Base-by-base conservation (phyloP, 1,284 basidiomycete genomes). In the Pterulicium gracile region DNA sequence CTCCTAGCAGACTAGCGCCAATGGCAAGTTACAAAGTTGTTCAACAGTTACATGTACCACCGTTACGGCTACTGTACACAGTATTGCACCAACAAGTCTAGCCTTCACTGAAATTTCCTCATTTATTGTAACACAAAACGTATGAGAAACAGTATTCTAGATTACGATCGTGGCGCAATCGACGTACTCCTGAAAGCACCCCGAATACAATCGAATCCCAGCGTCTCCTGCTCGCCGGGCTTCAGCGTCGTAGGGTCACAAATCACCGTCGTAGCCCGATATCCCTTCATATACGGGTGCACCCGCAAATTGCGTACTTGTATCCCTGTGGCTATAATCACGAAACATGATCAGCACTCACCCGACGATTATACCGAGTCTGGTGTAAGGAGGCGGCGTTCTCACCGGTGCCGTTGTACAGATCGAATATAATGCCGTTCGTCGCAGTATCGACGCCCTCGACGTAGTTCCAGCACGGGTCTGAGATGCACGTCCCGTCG, bases 181-280 rank as follows among this genome's bases (percentile, higher is more conserved):
- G n/a, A 2, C 18, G 61, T 61, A 2, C 47, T 51, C 13, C 50
- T 45, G 14, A 60, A 64, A 1, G 62, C 58, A 3, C 67, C 66
- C 45, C 59, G 57, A n/a, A 53, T 45, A 49, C 67, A 69, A 43
- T 63, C 51, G 54, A 69, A 69, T 10, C 66, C 66, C 12, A 69
- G 56, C 0, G 58, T 61, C 12, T 54, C 55, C 41, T 65, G 61
- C 51, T 66, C 65, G 0, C 62, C 62, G 3, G 53, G 48, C 18
- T 49, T 58, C 14, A 69, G 56, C 2, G 65, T 56, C 0, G 51
- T 43, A 4, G 65, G 58, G 47, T 69, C 61, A 47, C 66, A 69
- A 17, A 68, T 54, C 0, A 68, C 65, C 4, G 61, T 64, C 5
- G 66, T 61, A n/a, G 47, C 54, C 23, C 54, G 54, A 13, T 50